Conservation (phyloP, 208 protist species). For the Leptomonas seymouri region DNA sequence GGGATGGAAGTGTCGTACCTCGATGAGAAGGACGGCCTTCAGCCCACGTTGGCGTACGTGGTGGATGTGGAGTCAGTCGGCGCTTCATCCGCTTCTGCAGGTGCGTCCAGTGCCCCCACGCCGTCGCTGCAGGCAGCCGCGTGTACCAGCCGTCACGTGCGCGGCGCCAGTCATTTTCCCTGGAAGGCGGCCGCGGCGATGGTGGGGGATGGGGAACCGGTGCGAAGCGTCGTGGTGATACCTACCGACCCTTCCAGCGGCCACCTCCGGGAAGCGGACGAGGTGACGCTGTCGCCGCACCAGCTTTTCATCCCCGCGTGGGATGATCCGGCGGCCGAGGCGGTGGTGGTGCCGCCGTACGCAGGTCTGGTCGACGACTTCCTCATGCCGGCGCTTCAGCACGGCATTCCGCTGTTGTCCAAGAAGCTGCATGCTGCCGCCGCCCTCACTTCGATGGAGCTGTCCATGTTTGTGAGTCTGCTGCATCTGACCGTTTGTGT, state of each 20-base stretch:
- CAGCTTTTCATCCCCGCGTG: conserved; percentile 25
- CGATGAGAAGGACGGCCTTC: conserved; percentile 20
- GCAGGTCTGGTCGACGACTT: conserved; percentile 30
- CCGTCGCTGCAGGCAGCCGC: background rate
- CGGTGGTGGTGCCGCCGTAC: conserved; percentile 30
- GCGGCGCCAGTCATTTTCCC: conserved; percentile 21
- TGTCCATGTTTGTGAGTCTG: conserved; percentile 35
- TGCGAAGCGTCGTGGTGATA: conserved; percentile 21
- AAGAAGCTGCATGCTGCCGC: conserved; percentile 20
- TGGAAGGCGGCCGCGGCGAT: conserved; percentile 12
- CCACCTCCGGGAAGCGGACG: conserved; percentile 8
- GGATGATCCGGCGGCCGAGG: conserved; percentile 8
- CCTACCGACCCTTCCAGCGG: conserved; percentile 15
- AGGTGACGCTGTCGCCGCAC: conserved; percentile 20
- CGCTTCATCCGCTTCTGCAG: background rate
- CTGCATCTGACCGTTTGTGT: conserved; percentile 45
- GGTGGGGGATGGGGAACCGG: conserved; percentile 18
- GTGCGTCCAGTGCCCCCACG: background rate
- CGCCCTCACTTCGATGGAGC: conserved; percentile 25
- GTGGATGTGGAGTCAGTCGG: conserved; percentile 22
- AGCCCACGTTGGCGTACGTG: conserved; percentile 13
- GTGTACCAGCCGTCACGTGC: conserved; percentile 3
- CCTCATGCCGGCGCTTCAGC: conserved; percentile 28
- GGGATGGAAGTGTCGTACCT: conserved; percentile 21
- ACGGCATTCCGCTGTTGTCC: conserved; percentile 21